A percentile compares a stretch with the other conserved stretches of the same genome.
These are phyloP conservation scores for Alternaria postmessia DNA, from an alignment of 2,329 filamentous ascomycete genomes.

Conservation along the genomic window DNA sequence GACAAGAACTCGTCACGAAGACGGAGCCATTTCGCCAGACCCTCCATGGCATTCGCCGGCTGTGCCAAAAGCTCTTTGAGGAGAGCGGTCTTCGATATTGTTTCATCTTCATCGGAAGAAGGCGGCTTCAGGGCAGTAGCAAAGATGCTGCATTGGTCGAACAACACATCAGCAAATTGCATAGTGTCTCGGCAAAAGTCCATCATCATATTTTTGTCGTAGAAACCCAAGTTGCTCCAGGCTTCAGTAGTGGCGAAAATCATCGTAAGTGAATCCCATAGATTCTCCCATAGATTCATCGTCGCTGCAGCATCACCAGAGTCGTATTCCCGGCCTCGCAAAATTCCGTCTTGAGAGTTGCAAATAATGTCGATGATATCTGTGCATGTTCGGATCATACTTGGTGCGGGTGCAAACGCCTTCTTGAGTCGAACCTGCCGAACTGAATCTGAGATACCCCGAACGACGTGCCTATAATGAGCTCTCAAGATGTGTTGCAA, in stretches of 20 bases:
- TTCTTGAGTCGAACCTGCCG: conserved; percentile 64
- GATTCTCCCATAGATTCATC: conserved; percentile 80
- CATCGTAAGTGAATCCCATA: conserved; percentile 82
- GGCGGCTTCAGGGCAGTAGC: conserved; percentile 69
- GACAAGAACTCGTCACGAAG: conserved; percentile 88
- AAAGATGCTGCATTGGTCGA: conserved; percentile 85
- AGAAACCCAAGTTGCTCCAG: conserved; percentile 77
- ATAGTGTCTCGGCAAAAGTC: conserved; percentile 95
- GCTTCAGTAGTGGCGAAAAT: conserved; percentile 83
- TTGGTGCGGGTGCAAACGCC: conserved; percentile 67
- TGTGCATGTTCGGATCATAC: conserved; percentile 67
- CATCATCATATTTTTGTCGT: conserved; percentile 77
- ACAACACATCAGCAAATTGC: conserved; percentile 86
- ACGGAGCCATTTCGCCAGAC: conserved; percentile 85
- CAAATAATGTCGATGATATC: conserved; percentile 71
- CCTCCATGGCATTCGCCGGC: conserved; percentile 70
- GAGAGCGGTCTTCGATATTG: conserved; percentile 44
- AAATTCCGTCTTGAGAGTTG: conserved; percentile 67
- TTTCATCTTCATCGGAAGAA: conserved; percentile 45
- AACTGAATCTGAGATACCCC: conserved; percentile 65
- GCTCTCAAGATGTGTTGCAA: conserved; percentile 67
- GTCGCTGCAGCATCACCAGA: conserved; percentile 70
- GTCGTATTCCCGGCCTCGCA: conserved; percentile 67
- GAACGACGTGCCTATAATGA: conserved; percentile 65
- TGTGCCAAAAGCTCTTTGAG: conserved; percentile 68